These are phyloP conservation scores for Cystoderma amianthinum DNA, from an alignment of 768 basidiomycete species.

Conservation along the genomic window DNA sequence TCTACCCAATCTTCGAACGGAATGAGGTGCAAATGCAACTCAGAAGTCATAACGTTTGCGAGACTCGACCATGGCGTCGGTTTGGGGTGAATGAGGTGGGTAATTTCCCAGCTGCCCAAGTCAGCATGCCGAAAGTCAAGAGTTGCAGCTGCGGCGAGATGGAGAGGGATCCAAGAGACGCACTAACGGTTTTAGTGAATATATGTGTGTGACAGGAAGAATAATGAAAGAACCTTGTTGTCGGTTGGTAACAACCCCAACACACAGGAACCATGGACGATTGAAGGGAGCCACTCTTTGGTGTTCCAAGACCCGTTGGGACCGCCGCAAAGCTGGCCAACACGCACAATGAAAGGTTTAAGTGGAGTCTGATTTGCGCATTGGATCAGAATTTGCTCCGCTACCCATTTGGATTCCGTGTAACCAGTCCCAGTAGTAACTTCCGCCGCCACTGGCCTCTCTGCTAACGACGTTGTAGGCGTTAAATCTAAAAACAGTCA, in stretches of 20 bases:
- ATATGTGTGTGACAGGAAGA: neutral
- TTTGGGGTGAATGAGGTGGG: conserved; percentile 19
- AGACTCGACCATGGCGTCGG: conserved; percentile 15
- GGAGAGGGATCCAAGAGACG: conserved; percentile 16
- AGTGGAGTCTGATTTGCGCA: conserved; percentile 21
- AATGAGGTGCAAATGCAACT: conserved; percentile 18
- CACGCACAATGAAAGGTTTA: conserved; percentile 25
- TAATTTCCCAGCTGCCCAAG: neutral
- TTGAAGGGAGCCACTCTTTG: conserved; percentile 35
- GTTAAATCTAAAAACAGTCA: conserved; percentile 6
- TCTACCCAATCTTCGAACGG: conserved; percentile 22
- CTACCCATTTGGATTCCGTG: conserved; percentile 34
- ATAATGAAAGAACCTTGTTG: conserved; percentile 16
- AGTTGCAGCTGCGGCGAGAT: conserved; percentile 14
- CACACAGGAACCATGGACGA: conserved; percentile 21
- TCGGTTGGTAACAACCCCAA: conserved; percentile 24
- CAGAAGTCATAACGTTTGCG: conserved; percentile 10
- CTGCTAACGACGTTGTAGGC: conserved; percentile 21
- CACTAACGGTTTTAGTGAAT: conserved; percentile 1
- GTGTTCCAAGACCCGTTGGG: conserved; percentile 33
- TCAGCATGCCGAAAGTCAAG: conserved; percentile 11
- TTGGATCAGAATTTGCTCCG: conserved; percentile 22
- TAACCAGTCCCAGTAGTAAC: conserved; percentile 28
- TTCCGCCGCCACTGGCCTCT: conserved; percentile 18
- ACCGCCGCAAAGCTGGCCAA: conserved; percentile 39